Base-by-base conservation (phyloP, 169 alveolate genomes). In the Plasmodium fragile region DNA sequence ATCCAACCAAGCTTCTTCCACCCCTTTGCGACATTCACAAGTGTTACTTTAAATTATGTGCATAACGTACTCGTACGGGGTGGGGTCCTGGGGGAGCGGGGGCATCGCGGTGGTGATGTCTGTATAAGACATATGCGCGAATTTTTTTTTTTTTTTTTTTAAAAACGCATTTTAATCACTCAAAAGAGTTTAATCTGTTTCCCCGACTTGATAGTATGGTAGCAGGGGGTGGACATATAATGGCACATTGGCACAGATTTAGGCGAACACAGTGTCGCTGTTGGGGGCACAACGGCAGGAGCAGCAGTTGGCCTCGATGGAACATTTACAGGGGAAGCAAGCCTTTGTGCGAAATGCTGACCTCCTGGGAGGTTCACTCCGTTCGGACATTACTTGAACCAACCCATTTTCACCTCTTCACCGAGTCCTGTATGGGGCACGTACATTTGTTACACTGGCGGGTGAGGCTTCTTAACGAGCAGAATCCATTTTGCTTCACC, bases 151-250 rank as follows among this genome's bases (percentile, higher is more conserved):
- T 39, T 41, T 18, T 22, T 28, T 78, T 78, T 41, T 39, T 39
- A 3, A 41, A 78, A 78, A 39, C 34, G 53, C 83, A 41, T 78
- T 78, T 78, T 78, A 78, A 78, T 78, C 71, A 78, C 53, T 36
- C 34, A 78, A 41, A 78, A 30, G 39, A n/a, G 83, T 30, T 34
- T 53, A 78, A 36, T 39, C 18, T 78, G 34, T 16, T 78, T 65
- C 41, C 39, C n/a, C 6, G 13, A 65, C 30, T 5, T 65, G 75
- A 25, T 25, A 65, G n/a, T 16, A 25, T 65, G 28, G 28, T 0
- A 65, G 36, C 41, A 28, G 36, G 4, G 75, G 13, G 16, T 65
- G 36, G 5, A 65, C 5, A 3, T 65, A 10, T 65, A 22, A 22
- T n/a, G n/a, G n/a, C 13, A 3, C 4, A 18, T 65, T 65, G 39